Percentiles rank a stretch among this genome's conserved stretches.
Evolutionary conservation across 2,329 filamentous ascomycete genomes (phyloP).

Genomic region (Fusarium proliferatum): DNA sequence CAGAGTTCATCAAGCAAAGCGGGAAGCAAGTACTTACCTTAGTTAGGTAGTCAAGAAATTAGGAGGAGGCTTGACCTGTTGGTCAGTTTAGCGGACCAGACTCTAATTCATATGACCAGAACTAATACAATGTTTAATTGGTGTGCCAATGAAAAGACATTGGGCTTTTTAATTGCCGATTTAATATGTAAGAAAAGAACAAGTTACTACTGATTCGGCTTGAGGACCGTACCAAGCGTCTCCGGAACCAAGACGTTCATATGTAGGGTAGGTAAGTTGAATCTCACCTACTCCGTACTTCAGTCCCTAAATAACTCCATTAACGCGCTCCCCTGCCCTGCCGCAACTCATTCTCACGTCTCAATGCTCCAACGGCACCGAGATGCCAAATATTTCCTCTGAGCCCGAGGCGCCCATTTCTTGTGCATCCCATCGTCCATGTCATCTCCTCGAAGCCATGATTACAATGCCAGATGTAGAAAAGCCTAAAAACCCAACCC

Average conservation of each 20-base stretch:
- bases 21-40: too few species aligned
- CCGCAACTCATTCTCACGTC: background rate
- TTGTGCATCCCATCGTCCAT: background rate
- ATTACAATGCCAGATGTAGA: background rate
- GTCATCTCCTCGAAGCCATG: background rate
- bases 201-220: background rate
- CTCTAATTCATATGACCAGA: fast-evolving
- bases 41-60: too few species aligned
- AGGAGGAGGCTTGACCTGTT: background rate
- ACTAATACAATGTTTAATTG: background rate
- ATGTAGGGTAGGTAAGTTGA: background rate
- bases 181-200: background rate
- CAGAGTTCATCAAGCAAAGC: too few species aligned
- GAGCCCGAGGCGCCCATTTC: background rate
- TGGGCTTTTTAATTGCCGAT: too few species aligned
- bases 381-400: background rate
- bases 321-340: background rate
- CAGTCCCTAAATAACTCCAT: background rate
- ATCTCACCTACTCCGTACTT: background rate
- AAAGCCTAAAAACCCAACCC: background rate
- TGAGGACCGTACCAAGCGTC: background rate
- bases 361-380: background rate
- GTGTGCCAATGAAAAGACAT: too few species aligned
- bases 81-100: background rate
- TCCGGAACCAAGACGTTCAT: fast-evolving